Evolutionary conservation across 768 basidiomycete genomes (phyloP), one percentile per base, ranked within the genome.

Genomic region (Suillus cothurnatus): DNA sequence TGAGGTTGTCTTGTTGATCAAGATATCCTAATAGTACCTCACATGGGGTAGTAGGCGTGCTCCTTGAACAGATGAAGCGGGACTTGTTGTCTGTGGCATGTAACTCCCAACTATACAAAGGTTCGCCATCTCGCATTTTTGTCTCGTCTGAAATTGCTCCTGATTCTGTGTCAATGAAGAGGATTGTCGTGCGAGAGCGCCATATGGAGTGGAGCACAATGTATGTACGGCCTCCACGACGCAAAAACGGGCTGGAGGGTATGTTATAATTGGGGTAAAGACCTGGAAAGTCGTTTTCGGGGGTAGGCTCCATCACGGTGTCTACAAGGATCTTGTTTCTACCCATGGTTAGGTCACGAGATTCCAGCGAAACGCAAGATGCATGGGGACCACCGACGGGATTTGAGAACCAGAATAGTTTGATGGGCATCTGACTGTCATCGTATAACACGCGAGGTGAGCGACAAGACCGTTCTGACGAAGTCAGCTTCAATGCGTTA

Each of bases 311-410:
- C 53, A 78, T 73, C 3, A 86, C 79, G 2, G 76, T 69, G 11
- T 81, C 81, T 1, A 87, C 79, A 3, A 88, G 71, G 17, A 77
- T 39, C 59, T 64, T 65, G 31, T 70, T 66, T 1, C 17, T 17
- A 8, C 12, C 61, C 7, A 64, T 67, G 11, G 21, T 63, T 63
- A 86, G 74, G 64, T 84, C 77, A 9, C 81, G 73, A 0, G 77
- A 65, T 67, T 88, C 82, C 0, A 92, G 74, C 1, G 81, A 74
- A 0, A 84, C 79, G 7, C 87, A 86, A 0, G 85, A 84, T 12
- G 82, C 79, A 63, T 92, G 90, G 0, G 88, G 77, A 5, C 89
- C 89, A 0, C 88, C 88, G 2, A 81, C 73, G 1, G 78, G 73
- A 67, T 81, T 83, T 8, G 88, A 81, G 12, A 91, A 69, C 83